Percentiles rank a stretch among this genome's conserved stretches.
Conservation (phyloP, 768 basidiomycete genomes). For the Cantharellus anzutake region DNA sequence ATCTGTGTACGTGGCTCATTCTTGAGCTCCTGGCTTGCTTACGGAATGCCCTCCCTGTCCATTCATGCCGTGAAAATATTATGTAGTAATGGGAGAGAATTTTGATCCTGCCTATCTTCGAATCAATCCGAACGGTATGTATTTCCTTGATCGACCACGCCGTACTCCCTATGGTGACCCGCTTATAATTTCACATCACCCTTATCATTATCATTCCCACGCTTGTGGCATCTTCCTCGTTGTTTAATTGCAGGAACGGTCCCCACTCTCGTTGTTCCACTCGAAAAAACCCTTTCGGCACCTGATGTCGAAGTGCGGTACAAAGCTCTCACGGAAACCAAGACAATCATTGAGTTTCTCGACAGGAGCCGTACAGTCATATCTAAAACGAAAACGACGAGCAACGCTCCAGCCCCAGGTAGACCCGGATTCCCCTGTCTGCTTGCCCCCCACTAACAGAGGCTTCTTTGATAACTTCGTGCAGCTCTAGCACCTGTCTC, state of each 20-base stretch:
- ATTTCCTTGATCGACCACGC: not conserved
- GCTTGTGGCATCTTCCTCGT: not conserved
- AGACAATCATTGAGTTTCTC: constrained; percentile 53
- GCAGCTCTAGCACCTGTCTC: constrained; percentile 54
- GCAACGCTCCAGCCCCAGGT: constrained; percentile 37
- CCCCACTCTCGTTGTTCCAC: constrained; percentile 71
- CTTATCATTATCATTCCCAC: not conserved
- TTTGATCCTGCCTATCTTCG: constrained; percentile 56
- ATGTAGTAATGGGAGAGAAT: constrained; percentile 57
- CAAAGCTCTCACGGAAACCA: constrained; percentile 58
- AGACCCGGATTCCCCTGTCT: not conserved
- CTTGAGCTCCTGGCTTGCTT: not conserved
- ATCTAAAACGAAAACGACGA: constrained; percentile 52
- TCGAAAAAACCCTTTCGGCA: constrained; percentile 42
- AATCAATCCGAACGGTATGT: constrained; percentile 53
- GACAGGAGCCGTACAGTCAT: constrained; percentile 60
- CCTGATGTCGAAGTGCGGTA: constrained; percentile 59
- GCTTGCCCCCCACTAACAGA: not conserved
- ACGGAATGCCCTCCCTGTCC: no score
- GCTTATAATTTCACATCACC: no score
- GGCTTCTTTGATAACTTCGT: not conserved
- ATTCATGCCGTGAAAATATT: not conserved
- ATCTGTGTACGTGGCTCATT: constrained; percentile 28
- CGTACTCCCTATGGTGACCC: no score
- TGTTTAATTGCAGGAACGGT: constrained; percentile 24